phyloP scores from a whole-genome alignment of 2,329 filamentous ascomycete species.

The Aspergillus pseudonomiae region DNA sequence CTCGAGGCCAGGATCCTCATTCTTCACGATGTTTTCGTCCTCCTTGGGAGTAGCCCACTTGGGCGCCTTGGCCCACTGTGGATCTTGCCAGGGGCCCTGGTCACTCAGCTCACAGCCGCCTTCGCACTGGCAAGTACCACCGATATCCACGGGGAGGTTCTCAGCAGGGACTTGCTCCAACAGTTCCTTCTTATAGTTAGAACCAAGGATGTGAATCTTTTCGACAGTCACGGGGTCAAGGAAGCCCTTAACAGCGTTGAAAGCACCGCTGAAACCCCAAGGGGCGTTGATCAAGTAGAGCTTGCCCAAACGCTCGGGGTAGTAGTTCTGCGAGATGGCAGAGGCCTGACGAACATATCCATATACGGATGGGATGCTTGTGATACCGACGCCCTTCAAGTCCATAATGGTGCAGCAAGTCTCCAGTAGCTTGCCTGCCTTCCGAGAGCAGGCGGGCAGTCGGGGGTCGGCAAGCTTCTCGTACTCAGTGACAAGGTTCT shows the following conservation, averaged over 20 bases:
- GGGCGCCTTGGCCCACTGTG: constrained; percentile 47
- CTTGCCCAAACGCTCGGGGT: constrained; percentile 93
- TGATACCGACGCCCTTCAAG: constrained; percentile 87
- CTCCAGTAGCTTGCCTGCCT: constrained; percentile 85
- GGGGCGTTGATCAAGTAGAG: constrained; percentile 98
- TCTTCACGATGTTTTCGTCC: constrained; percentile 26
- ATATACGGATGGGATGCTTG: constrained; percentile 81
- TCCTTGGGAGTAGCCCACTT: constrained; percentile 46
- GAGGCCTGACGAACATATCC: constrained; percentile 84
- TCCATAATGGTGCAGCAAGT: constrained; percentile 99
- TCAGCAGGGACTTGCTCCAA: constrained; percentile 82
- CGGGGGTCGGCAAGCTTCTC: constrained; percentile 93
- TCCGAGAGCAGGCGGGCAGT: constrained; percentile 92
- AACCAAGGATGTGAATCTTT: constrained; percentile 91
- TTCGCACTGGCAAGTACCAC: constrained; percentile 78
- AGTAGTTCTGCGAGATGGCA: constrained; percentile 96
- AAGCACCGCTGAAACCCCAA: constrained; percentile 89
- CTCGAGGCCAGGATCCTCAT: constrained; percentile 30
- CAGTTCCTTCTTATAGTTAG: constrained; percentile 80
- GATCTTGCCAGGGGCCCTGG: constrained; percentile 77
- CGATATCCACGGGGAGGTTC: constrained; percentile 85
- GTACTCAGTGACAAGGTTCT: constrained; percentile 96
- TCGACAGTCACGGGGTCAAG: constrained; percentile 93
- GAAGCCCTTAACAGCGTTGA: constrained; percentile 86
- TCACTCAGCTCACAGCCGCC: constrained; percentile 87